A percentile compares a stretch with the other conserved stretches of the same genome.
Conservation (phyloP, 176 grass and related monocot species). For the Eleusine coracana region DNA sequence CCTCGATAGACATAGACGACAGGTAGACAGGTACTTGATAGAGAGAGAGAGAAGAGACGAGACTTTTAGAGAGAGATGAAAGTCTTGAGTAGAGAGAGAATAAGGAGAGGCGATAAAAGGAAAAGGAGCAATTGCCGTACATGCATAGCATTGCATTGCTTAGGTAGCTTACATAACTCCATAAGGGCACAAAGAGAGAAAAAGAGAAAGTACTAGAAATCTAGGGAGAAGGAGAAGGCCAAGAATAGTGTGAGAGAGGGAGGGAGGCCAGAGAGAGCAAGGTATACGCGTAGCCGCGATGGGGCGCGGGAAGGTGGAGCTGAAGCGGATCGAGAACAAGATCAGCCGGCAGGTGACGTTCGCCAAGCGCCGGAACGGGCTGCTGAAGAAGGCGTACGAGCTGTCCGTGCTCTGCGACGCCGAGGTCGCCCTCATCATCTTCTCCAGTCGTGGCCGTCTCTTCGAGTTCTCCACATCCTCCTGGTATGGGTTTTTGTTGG, state of each 20-base stretch:
- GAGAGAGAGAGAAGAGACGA: background rate
- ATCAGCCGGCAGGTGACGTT: constrained; percentile 93
- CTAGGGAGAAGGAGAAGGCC: constrained; percentile 17
- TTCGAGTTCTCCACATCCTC: constrained; percentile 90
- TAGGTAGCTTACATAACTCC: background rate
- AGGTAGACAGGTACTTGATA: background rate
- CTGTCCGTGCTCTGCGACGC: constrained; percentile 90
- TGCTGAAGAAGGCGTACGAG: constrained; percentile 97
- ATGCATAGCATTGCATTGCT: constrained; percentile 5
- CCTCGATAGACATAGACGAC: background rate
- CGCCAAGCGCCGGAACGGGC: constrained; percentile 82
- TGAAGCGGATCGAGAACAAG: constrained; percentile 94
- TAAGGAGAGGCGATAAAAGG: background rate
- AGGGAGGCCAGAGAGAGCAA: background rate
- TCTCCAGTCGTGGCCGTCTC: constrained; percentile 86
- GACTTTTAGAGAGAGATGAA: background rate
- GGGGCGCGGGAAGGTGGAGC: constrained; percentile 54
- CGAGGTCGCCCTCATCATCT: constrained; percentile 93
- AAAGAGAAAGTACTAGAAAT: background rate
- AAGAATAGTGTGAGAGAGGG: background rate
- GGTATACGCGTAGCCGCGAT: constrained; percentile 25
- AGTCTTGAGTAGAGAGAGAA: background rate
- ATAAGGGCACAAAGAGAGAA: background rate
- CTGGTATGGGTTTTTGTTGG: constrained; percentile 27
- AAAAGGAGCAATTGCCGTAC: constrained; percentile 10